These are phyloP conservation scores for Thalassiosira mediterranea DNA, from an alignment of 352 stramenopile species.

Conservation along the genomic window DNA sequence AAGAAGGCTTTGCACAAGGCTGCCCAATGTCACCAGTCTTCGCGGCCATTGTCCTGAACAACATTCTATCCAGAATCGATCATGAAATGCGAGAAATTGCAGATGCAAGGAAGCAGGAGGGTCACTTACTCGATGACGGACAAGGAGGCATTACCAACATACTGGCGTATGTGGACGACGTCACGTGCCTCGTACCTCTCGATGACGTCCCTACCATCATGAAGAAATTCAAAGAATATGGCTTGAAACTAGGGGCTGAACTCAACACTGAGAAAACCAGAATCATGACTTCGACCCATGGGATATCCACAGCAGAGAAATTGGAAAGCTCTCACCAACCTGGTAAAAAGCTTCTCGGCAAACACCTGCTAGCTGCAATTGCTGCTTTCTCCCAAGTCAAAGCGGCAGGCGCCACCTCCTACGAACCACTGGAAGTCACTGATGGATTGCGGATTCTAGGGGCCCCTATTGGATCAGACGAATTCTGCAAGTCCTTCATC, in stretches of 20 bases:
- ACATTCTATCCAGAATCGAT: conserved; percentile 13
- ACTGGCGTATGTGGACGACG: conserved; percentile 22
- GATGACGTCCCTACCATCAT: conserved; percentile 26
- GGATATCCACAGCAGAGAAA: neutral
- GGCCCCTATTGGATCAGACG: neutral
- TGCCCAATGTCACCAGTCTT: conserved; percentile 33
- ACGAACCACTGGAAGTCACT: conserved; percentile 7
- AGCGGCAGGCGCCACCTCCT: neutral
- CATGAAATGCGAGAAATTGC: neutral
- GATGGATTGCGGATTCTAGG: conserved; percentile 19
- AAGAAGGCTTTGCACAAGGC: conserved; percentile 36
- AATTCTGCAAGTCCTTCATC: conserved; percentile 19
- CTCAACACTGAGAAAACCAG: conserved; percentile 32
- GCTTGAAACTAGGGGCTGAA: neutral
- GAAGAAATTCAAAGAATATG: neutral
- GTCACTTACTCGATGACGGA: neutral
- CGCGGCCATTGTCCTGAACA: conserved; percentile 7
- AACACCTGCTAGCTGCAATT: too few species aligned
- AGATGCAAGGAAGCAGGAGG: neutral
- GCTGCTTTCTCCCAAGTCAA: too few species aligned
- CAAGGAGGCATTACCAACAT: conserved; percentile 13
- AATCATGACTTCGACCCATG: conserved; percentile 21
- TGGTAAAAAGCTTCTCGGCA: neutral
- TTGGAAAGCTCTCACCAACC: neutral
- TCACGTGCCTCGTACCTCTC: conserved; percentile 13